Conservation (phyloP, 352 stramenopile species). For the Phytophthora ramorum region DNA sequence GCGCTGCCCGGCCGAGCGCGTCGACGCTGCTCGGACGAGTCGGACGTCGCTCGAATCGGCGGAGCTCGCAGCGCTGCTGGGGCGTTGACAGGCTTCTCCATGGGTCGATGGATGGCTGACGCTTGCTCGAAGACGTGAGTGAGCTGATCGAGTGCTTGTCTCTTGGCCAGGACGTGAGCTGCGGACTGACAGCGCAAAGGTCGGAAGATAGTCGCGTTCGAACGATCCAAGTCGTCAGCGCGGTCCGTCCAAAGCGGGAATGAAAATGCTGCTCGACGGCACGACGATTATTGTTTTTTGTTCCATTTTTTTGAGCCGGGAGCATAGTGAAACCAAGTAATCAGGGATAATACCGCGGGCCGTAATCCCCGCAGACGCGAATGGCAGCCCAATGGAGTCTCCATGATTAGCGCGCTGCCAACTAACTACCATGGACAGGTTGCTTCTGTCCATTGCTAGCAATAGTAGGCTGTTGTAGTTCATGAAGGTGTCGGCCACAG, state of each 20-base stretch:
- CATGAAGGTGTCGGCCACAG: no score
- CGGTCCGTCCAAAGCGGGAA: background rate
- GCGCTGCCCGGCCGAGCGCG: constrained; percentile 20
- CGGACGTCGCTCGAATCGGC: constrained; percentile 19
- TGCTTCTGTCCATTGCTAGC: no score
- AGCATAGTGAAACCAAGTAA: background rate
- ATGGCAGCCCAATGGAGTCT: background rate
- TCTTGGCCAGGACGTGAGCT: background rate
- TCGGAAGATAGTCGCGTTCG: constrained; percentile 5
- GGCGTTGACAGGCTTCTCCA: background rate
- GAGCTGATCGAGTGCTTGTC: background rate
- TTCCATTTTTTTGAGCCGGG: no score
- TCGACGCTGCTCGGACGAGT: constrained; percentile 16
- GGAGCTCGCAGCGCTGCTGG: background rate
- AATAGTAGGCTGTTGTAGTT: no score
- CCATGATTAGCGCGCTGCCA: no score
- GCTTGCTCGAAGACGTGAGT: background rate
- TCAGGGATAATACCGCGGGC: no score
- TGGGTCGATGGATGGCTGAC: background rate
- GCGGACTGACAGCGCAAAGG: background rate
- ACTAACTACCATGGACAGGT: no score
- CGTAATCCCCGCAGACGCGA: no score
- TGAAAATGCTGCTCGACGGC: background rate
- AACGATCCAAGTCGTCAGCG: no score
- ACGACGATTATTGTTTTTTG: background rate